Percentiles rank a stretch among this genome's conserved stretches.
phyloP scores from a whole-genome alignment of 768 basidiomycete species.

The Imleria badia region DNA sequence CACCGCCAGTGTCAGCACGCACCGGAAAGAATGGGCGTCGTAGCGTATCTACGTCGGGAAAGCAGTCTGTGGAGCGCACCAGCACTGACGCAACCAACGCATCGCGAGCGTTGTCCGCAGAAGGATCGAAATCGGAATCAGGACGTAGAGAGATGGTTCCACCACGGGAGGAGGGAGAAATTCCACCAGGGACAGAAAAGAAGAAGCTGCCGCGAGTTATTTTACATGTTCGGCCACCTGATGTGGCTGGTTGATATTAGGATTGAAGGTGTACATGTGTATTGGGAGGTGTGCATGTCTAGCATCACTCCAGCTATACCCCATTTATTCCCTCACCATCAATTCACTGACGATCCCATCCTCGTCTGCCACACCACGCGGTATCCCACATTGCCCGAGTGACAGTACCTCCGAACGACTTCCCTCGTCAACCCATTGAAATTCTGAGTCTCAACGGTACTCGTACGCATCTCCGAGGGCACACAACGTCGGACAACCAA shows the following conservation, averaged over 20 bases:
- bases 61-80: not conserved
- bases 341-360: too few relatives aligned
- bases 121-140: not conserved
- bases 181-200: slow-evolving; percentile 27
- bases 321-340: too few relatives aligned
- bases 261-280: too few relatives aligned
- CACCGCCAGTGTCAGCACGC: not conserved
- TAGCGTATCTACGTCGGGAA: slow-evolving; percentile 5
- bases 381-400: too few relatives aligned
- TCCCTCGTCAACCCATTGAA: too few relatives aligned
- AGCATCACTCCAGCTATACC: too few relatives aligned
- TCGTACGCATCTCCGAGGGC: too few relatives aligned
- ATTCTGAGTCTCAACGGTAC: too few relatives aligned
- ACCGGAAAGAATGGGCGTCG: not conserved
- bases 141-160: not conserved
- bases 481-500: too few relatives aligned
- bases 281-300: too few relatives aligned
- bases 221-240: slow-evolving; percentile 50
- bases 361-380: too few relatives aligned
- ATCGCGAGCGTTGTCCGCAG: not conserved
- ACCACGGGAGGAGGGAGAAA: not conserved
- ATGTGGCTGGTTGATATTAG: slow-evolving; percentile 1
- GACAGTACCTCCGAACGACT: too few relatives aligned
- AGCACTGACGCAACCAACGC: not conserved
- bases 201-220: slow-evolving; percentile 58